Conservation (phyloP, 371 early-diverging fungal genomes). For the Apophysomyces ossiformis region DNA sequence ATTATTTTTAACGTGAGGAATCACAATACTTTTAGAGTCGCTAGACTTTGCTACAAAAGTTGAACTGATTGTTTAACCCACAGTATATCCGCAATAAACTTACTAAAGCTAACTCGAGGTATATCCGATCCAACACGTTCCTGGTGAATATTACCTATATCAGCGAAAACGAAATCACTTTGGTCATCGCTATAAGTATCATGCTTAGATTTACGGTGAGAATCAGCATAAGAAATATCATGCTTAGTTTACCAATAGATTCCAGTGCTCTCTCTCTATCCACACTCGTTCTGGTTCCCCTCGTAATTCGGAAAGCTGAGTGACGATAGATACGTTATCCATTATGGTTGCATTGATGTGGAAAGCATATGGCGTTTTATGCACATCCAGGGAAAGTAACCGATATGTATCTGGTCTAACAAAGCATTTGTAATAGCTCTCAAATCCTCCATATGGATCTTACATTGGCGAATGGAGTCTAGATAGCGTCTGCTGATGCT, state of each 20-base stretch:
- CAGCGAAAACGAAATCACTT: conserved; percentile 40
- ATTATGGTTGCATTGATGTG: conserved; percentile 14
- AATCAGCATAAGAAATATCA: background rate
- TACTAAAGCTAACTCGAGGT: conserved; percentile 21
- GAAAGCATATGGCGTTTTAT: conserved; percentile 16
- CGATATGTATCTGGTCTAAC: conserved; percentile 19
- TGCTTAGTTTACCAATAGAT: background rate
- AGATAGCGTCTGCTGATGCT: conserved; percentile 22
- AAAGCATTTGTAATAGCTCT: background rate
- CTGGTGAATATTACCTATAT: conserved; percentile 38
- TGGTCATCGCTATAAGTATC: conserved; percentile 32
- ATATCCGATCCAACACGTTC: conserved; percentile 37
- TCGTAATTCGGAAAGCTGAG: conserved; percentile 4
- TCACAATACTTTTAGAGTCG: conserved; percentile 36
- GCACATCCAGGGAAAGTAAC: conserved; percentile 16
- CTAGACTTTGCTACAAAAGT: conserved; percentile 28
- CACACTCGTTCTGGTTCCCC: background rate
- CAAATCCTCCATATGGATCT: background rate
- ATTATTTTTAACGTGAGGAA: conserved; percentile 34
- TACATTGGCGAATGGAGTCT: conserved; percentile 40
- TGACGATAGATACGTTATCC: conserved; percentile 15
- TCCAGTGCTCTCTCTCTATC: background rate
- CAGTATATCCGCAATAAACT: background rate
- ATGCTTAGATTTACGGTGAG: conserved; percentile 18
- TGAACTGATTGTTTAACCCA: background rate